A percentile compares a stretch with the other conserved stretches of the same genome.
Conservation (phyloP, 1,284 basidiomycete species). For the Ceratobasidium sp. region DNA sequence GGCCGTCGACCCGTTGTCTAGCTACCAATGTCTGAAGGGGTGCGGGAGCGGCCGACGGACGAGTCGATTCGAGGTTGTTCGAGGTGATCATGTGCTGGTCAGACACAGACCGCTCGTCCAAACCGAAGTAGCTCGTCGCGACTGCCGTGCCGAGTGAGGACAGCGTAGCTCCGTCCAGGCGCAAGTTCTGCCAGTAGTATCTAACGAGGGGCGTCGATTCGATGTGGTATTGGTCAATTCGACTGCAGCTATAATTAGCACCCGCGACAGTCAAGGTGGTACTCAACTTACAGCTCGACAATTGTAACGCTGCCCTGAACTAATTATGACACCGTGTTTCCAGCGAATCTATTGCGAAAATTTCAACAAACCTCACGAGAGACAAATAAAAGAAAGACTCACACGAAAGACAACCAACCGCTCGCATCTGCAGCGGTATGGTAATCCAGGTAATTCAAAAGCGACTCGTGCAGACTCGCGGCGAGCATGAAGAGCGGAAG, state of each 20-base stretch:
- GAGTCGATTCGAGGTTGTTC: neutral
- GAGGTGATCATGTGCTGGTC: neutral
- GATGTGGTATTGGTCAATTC: no score
- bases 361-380: neutral
- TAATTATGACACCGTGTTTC: neutral
- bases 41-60: neutral
- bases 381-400: neutral
- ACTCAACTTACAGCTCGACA: no score
- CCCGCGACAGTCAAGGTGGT: no score
- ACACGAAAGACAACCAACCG: neutral
- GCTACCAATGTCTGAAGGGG: neutral
- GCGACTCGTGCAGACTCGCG: neutral
- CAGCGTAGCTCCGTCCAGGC: no score
- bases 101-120: neutral
- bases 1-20: no score
- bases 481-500: neutral
- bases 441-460: neutral
- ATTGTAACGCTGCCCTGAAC: neutral
- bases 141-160: no score
- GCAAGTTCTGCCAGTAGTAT: no score
- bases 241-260: no score
- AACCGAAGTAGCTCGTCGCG: no score
- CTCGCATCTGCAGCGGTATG: neutral
- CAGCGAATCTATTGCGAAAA: neutral
- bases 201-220: no score